A percentile compares a stretch with the other conserved stretches of the same genome.
These are phyloP conservation scores for Saprolegnia diclina DNA, from an alignment of 352 stramenopile genomes.

Conservation along the genomic window DNA sequence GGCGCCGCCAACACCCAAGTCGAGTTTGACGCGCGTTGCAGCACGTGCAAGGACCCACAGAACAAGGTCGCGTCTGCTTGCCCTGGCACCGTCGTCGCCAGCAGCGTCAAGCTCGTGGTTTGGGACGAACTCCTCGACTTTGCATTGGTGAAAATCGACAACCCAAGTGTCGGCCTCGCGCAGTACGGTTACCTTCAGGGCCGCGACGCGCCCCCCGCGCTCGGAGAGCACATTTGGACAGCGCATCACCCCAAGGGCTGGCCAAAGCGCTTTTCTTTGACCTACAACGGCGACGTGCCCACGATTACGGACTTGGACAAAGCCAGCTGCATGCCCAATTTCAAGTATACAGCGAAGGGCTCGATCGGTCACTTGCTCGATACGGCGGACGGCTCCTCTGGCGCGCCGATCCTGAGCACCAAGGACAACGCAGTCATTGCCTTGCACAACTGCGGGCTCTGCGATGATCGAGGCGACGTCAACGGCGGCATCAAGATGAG, in stretches of 20 bases:
- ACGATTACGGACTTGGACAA: conserved; percentile 24
- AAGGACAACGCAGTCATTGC: conserved; percentile 8
- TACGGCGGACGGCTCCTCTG: background rate
- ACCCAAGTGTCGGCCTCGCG: background rate
- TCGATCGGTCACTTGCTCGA: background rate
- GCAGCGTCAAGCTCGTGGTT: background rate
- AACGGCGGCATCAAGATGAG: background rate
- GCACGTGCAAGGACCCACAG: conserved; percentile 1
- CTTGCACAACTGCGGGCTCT: conserved; percentile 15
- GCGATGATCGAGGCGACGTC: background rate
- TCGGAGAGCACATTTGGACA: background rate
- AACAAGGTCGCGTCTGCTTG: conserved; percentile 3
- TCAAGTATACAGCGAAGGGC: background rate
- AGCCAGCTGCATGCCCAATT: background rate
- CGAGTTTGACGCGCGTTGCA: conserved; percentile 27
- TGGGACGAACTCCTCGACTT: conserved; percentile 18
- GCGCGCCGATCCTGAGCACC: background rate
- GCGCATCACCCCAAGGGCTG: conserved; percentile 1
- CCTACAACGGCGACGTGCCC: background rate
- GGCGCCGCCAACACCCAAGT: conserved; percentile 35
- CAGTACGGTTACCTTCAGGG: conserved; percentile 17
- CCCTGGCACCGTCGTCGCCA: background rate
- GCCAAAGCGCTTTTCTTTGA: conserved; percentile 6
- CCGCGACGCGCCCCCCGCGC: background rate
- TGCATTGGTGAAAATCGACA: conserved; percentile 17